Evolutionary conservation across 179 eudicot genomes (phyloP), one percentile per base, ranked within the genome.

Genomic region (Vitellaria paradoxa): DNA sequence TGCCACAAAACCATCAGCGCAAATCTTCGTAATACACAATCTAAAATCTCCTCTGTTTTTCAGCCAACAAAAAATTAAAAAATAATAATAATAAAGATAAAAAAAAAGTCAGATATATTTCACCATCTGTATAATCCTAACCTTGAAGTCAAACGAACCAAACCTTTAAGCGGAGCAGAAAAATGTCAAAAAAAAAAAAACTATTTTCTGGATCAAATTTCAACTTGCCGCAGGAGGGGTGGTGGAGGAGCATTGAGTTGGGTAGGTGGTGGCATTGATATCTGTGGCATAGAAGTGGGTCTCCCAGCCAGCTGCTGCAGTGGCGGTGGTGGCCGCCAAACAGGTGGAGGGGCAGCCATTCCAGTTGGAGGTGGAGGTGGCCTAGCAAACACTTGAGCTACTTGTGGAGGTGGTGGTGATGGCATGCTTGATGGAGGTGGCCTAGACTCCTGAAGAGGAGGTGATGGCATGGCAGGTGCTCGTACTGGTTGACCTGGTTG

Each of bases 271-370:
- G 83, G 81, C 26, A 81, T 81, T 37, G 73, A 81, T 79, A 84
- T 60, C 68, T 89, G 93, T 40, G 82, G 89, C 87, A 82, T 84
- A 15, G 85, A 9, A 37, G 62, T 88, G 10, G 83, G 88, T 77
- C 91, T 86, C 8, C 88, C 88, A n/a, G 77, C 69, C 76, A 88
- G 73, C 68, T 88, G 92, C 78, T 88, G 91, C 56, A 89, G 89
- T 9, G 82, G 91, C 15, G 91, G 92, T 3, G 87, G 87, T 10
- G 88, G 92, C 37, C 88, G 81, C 91, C 92, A 84, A 40, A 30
- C 73, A 68, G 83, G 85, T 46, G 76, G 88, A 7, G 84, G 90
- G 47, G 74, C 86, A 7, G 80, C 88, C 88, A 86, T 86, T 15
- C 84, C 83, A 81, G 78, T 85, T 15, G 87, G 88, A 0, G 91